A percentile compares a stretch with the other conserved stretches of the same genome.
Evolutionary conservation across 345 rosid species (phyloP).

Genomic region (Heritiera fomes): DNA sequence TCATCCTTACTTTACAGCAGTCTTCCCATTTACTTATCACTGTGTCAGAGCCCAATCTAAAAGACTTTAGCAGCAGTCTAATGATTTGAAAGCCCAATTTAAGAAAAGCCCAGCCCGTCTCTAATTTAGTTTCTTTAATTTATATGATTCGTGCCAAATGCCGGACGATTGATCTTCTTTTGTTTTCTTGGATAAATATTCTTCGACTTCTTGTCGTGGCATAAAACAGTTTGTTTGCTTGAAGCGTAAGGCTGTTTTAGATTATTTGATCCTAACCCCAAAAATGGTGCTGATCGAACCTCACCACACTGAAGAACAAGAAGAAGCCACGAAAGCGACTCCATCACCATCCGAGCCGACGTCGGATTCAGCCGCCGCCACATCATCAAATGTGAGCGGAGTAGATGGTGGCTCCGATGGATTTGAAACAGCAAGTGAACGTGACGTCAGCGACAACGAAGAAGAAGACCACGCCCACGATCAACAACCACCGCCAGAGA

Average conservation of each 20-base stretch:
- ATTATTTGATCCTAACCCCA: background rate
- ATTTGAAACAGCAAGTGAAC: constrained; percentile 91
- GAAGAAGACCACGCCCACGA: constrained; percentile 19
- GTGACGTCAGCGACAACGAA: constrained; percentile 54
- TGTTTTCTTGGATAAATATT: too few species aligned
- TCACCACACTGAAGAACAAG: background rate
- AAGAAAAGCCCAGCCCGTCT: too few species aligned
- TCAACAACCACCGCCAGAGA: constrained; percentile 19
- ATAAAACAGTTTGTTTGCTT: background rate
- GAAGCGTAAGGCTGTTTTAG: background rate
- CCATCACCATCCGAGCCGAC: background rate
- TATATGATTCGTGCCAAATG: too few species aligned
- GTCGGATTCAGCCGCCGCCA: background rate
- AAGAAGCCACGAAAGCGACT: background rate
- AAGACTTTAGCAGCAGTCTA: too few species aligned
- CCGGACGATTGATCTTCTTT: too few species aligned
- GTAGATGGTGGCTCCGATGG: constrained; percentile 64
- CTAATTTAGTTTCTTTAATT: too few species aligned
- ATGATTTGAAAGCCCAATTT: too few species aligned
- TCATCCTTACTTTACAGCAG: too few species aligned
- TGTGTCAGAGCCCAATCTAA: too few species aligned
- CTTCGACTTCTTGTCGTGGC: background rate
- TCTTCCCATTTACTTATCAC: too few species aligned
- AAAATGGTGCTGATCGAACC: constrained; percentile 11
- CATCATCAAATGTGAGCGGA: constrained; percentile 28